Evolutionary conservation across 495 filamentous ascomycete species (phyloP).

Genomic region (Lophium mytilinum): DNA sequence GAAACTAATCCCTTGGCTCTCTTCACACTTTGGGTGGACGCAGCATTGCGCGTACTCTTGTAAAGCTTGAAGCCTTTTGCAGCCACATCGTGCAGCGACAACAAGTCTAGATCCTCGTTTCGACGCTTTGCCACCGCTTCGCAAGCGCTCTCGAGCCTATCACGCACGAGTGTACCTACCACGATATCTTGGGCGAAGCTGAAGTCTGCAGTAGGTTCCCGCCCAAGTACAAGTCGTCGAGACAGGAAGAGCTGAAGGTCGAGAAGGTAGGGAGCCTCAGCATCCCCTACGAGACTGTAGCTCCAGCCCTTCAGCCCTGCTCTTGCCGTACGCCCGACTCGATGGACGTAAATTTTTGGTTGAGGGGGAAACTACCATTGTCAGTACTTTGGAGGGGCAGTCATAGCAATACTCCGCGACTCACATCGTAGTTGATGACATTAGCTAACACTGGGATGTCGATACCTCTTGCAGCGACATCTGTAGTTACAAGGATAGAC

Average conservation of each 20-base stretch:
- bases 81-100: conserved; percentile 59
- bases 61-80: conserved; percentile 91
- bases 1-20: conserved; percentile 65
- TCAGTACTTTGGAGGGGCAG: too few species aligned
- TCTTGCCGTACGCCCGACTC: conserved; percentile 89
- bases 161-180: conserved; percentile 62
- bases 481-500: conserved; percentile 92
- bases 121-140: conserved; percentile 76
- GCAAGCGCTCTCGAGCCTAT: conserved; percentile 58
- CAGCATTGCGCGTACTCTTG: conserved; percentile 76
- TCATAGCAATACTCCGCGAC: too few species aligned
- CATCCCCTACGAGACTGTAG: conserved; percentile 79
- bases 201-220: conserved; percentile 40
- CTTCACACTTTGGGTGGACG: conserved; percentile 80
- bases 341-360: conserved; percentile 93
- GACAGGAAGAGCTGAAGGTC: conserved; percentile 94
- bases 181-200: conserved; percentile 76
- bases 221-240: conserved; percentile 64
- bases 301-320: conserved; percentile 89
- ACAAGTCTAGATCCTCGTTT: conserved; percentile 65
- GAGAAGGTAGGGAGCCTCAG: conserved; percentile 81
- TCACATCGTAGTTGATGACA: conserved; percentile 86
- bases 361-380: conserved; percentile 66
- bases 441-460: conserved; percentile 95
- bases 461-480: conserved; percentile 93